Evolutionary conservation across 768 basidiomycete genomes (phyloP), one percentile per base, ranked within the genome.

Genomic region (Panaeolus papilionaceus): DNA sequence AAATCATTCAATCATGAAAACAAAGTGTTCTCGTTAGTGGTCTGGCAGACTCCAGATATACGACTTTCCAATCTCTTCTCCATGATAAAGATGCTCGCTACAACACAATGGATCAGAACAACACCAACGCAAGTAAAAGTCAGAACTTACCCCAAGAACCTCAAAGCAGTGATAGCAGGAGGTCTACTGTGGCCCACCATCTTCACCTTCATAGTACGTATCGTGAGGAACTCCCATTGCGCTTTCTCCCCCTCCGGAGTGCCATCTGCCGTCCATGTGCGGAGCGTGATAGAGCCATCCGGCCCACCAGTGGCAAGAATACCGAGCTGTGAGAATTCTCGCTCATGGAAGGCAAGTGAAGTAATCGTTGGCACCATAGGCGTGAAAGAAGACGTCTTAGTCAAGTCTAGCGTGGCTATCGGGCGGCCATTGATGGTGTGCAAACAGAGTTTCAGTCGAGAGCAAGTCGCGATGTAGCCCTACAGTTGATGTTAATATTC

Each of bases 401-500:
- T 82, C 1, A 94, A 81, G 69, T 94, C 90, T 39, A 95, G 76
- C 12, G 83, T 84, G 0, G 89, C 89, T 69, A 98, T 93, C 0
- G 86, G 89, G 18, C 92, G 86, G 0, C 87, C 95, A 73, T 97
- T 97, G 79, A 97, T 85, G 0, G 94, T 97, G 77, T 95, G 94
- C 16, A 96, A 78, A 75, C 88, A 91, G 16, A 98, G 77, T 64
- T 87, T 87, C 1, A 84, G 78, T 28, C 83, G 77, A 2, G 95
- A 96, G 70, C 93, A 95, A 0, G 94, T 89, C 0, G 94, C 94
- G 64, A 97, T 90, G 76, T 93, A 91, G 11, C 96, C 96, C 95
- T 96, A 69, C 7, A 61, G 38, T 33, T 68, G 10, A 44, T 20
- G 45, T 40, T 12, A 45, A 11, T 20, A 67, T 11, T 64, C 26